phyloP scores from a whole-genome alignment of 1,284 basidiomycete species.

The Puccinia coronata region DNA sequence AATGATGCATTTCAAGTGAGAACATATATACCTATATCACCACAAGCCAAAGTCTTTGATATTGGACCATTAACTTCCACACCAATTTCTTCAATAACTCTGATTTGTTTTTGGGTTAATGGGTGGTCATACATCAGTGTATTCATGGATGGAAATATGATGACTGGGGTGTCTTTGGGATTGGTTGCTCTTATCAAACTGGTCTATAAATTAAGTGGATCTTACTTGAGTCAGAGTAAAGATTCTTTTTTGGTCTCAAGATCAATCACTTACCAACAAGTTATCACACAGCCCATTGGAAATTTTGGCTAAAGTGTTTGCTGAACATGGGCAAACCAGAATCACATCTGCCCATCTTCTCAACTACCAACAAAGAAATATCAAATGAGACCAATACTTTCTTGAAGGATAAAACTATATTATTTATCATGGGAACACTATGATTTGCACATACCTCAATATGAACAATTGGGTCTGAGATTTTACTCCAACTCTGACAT shows the following conservation, averaged over 20 bases:
- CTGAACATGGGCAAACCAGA: slow-evolving; percentile 88
- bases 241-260: not conserved
- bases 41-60: slow-evolving; percentile 83
- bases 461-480: slow-evolving; percentile 91
- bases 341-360: slow-evolving; percentile 94
- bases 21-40: slow-evolving; percentile 85
- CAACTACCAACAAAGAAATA: slow-evolving; percentile 61
- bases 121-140: slow-evolving; percentile 95
- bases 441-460: slow-evolving; percentile 69
- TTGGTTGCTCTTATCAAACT: slow-evolving; percentile 83
- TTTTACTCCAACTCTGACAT: slow-evolving; percentile 65
- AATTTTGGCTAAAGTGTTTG: slow-evolving; percentile 92
- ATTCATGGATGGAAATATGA: slow-evolving; percentile 97
- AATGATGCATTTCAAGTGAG: too few species aligned
- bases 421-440: not conserved
- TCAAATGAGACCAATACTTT: not conserved
- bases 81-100: slow-evolving; percentile 70
- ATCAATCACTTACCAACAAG: slow-evolving; percentile 68
- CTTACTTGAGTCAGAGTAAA: too few species aligned
- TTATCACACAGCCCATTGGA: slow-evolving; percentile 86
- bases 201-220: too few species aligned
- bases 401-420: too few species aligned
- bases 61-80: slow-evolving; percentile 84
- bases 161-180: slow-evolving; percentile 73
- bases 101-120: slow-evolving; percentile 79